phyloP scores from a whole-genome alignment of 2,329 filamentous ascomycete species.

The Metarhizium album region DNA sequence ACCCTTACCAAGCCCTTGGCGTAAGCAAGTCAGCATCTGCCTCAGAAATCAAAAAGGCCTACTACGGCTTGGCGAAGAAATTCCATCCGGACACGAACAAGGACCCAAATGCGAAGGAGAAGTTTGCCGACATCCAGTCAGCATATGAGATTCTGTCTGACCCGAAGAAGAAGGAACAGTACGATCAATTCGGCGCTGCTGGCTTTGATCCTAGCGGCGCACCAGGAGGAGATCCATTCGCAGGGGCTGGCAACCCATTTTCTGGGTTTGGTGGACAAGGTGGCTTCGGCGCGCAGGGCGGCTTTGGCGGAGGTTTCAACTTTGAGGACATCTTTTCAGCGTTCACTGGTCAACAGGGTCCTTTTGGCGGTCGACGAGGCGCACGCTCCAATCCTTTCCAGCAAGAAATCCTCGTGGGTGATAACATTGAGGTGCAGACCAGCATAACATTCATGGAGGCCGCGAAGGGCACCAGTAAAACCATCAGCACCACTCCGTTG shows the following conservation, averaged over 20 bases:
- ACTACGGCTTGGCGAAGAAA: conserved; percentile 95
- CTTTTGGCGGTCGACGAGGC: conserved; percentile 43
- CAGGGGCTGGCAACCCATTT: conserved; percentile 55
- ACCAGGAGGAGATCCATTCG: conserved; percentile 49
- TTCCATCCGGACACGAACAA: conserved; percentile 98
- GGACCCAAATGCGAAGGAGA: conserved; percentile 84
- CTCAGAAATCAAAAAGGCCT: conserved; percentile 92
- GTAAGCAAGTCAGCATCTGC: conserved; percentile 72
- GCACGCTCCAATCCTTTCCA: conserved; percentile 56
- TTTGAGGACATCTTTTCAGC: conserved; percentile 93
- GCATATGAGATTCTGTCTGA: conserved; percentile 93
- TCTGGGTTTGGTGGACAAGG: conserved; percentile 34
- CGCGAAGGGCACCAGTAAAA: conserved; percentile 80
- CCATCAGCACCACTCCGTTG: conserved; percentile 76
- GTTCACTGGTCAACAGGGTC: conserved; percentile 51
- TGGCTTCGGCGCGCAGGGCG: conserved; percentile 34
- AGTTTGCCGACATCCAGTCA: conserved; percentile 83
- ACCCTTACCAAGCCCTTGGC: conserved; percentile 82
- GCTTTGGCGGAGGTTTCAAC: conserved; percentile 76
- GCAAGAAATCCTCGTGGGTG: conserved; percentile 76
- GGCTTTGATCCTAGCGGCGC: conserved; percentile 72
- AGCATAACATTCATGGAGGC: conserved; percentile 94
- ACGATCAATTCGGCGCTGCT: conserved; percentile 78
- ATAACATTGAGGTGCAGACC: conserved; percentile 90
- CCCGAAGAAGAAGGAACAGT: conserved; percentile 84